These are phyloP conservation scores for Lithocarpus polystachyus DNA, from an alignment of 306 rosid species.

Conservation along the genomic window DNA sequence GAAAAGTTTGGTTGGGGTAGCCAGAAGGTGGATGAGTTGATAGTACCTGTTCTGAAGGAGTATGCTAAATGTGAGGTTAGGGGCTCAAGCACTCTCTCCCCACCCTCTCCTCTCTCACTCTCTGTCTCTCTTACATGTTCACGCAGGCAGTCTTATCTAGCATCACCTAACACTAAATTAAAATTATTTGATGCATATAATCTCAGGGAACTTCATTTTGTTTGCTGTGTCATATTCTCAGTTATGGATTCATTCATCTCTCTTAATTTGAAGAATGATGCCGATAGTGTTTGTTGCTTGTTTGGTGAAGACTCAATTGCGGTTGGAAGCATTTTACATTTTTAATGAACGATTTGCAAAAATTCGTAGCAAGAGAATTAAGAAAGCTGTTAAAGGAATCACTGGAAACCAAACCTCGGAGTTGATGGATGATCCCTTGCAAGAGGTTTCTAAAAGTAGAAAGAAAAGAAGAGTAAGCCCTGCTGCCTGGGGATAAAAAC, in stretches of 20 bases:
- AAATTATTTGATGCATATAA: conserved; percentile 13
- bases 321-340: conserved; percentile 87
- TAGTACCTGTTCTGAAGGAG: conserved; percentile 83
- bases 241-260: not conserved
- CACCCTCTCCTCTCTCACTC: not conserved
- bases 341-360: conserved; percentile 90
- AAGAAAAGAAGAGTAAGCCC: conserved; percentile 27
- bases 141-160: not conserved
- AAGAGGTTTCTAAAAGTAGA: conserved; percentile 27
- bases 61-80: conserved; percentile 78
- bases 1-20: conserved; percentile 91
- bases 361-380: conserved; percentile 90
- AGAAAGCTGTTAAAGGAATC: conserved; percentile 82
- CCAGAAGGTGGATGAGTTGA: conserved; percentile 83
- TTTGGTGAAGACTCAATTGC: conserved; percentile 77
- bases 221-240: conserved; percentile 4
- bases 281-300: conserved; percentile 26
- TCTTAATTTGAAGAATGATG: conserved; percentile 13
- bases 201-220: conserved; percentile 6
- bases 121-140: not conserved
- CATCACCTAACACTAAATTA: not conserved
- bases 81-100: conserved; percentile 9
- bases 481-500: conserved; percentile 36
- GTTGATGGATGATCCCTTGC: conserved; percentile 39
- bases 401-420: conserved; percentile 55